These are phyloP conservation scores for Daldinia concentrica DNA, from an alignment of 495 filamentous ascomycete genomes.

Conservation along the genomic window DNA sequence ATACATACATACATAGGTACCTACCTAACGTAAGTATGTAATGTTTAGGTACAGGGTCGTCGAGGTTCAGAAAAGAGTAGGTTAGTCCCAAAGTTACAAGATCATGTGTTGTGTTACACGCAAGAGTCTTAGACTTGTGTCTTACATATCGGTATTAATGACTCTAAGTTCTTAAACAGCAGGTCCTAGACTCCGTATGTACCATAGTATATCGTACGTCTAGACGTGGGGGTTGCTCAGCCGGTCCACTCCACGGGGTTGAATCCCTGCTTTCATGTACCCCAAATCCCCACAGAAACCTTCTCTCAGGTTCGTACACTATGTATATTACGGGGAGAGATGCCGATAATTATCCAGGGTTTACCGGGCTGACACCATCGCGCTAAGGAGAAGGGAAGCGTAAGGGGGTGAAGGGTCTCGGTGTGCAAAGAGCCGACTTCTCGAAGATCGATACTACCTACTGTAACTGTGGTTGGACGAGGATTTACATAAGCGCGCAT, in stretches of 20 bases:
- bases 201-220: neutral
- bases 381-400: slow-evolving; percentile 1
- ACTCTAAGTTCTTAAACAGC: slow-evolving; percentile 27
- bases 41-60: neutral
- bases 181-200: slow-evolving; percentile 23
- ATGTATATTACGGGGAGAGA: slow-evolving; percentile 10
- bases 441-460: neutral
- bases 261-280: slow-evolving; percentile 40
- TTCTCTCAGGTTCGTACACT: slow-evolving; percentile 22
- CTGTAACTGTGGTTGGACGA: slow-evolving; percentile 1
- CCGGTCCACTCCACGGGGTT: slow-evolving; percentile 41
- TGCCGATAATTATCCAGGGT: slow-evolving; percentile 27
- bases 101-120: slow-evolving; percentile 32
- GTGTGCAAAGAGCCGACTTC: slow-evolving; percentile 32
- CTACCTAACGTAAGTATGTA: neutral
- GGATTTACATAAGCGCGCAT: slow-evolving; percentile 13
- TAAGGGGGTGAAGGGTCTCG: slow-evolving; percentile 11
- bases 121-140: slow-evolving; percentile 32
- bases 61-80: slow-evolving; percentile 1
- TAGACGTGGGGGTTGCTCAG: slow-evolving; percentile 30
- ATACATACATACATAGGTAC: neutral
- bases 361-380: slow-evolving; percentile 13
- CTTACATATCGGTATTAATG: slow-evolving; percentile 35
- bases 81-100: slow-evolving; percentile 7
- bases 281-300: slow-evolving; percentile 34